Conservation (phyloP, 2,329 filamentous ascomycete genomes). For the Fusarium sublunatum region DNA sequence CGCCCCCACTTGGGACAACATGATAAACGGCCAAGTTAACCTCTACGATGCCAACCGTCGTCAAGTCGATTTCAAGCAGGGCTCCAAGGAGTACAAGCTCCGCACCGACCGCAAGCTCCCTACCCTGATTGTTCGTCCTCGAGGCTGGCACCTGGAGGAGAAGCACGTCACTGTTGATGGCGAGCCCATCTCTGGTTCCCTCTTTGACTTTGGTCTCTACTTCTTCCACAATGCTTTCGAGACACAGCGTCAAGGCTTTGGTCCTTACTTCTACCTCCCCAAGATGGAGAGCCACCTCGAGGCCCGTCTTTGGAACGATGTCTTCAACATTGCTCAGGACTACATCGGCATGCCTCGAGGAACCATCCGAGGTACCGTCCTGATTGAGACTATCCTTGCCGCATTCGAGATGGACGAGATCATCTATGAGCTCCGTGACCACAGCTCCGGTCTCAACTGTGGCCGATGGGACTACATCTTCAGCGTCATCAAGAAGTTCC, state of each 20-base stretch:
- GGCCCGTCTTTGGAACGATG: conserved; percentile 97
- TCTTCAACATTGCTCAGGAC: conserved; percentile 95
- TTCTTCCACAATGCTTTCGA: conserved; percentile 98
- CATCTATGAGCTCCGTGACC: conserved; percentile 98
- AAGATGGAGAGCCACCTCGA: conserved; percentile 99
- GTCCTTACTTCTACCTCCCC: conserved; percentile 97
- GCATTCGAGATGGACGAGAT: conserved; percentile 99
- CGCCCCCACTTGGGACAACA: conserved; percentile 98
- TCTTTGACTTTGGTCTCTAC: conserved; percentile 98
- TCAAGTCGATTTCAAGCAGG: conserved; percentile 96
- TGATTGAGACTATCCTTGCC: conserved; percentile 97
- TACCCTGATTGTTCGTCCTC: conserved; percentile 91
- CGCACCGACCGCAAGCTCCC: conserved; percentile 86
- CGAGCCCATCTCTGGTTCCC: conserved; percentile 88
- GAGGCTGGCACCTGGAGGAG: conserved; percentile 98
- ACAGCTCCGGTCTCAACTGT: conserved; percentile 96
- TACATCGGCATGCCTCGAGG: conserved; percentile 89
- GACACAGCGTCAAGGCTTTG: conserved; percentile 82
- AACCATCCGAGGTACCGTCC: conserved; percentile 92
- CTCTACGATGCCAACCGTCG: conserved; percentile 94
- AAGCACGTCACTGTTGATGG: conserved; percentile 97
- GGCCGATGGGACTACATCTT: conserved; percentile 99
- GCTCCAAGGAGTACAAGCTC: conserved; percentile 96
- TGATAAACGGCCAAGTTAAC: conserved; percentile 98
- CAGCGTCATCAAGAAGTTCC: conserved; percentile 99